Evolutionary conservation across 805 yeast species (phyloP), one percentile per base, ranked within the genome.

Genomic region (Candida takata): DNA sequence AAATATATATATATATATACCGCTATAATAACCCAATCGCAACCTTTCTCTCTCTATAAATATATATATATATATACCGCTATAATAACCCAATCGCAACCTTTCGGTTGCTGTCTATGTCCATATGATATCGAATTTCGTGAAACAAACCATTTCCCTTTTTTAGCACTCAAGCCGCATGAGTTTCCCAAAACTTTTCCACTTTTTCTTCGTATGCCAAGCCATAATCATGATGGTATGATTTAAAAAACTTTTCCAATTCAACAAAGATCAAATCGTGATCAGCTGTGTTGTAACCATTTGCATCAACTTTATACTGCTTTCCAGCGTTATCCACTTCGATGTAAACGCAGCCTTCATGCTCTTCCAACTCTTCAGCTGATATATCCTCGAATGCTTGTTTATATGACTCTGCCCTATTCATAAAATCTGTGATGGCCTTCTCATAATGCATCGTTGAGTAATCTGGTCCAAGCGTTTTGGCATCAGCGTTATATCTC

Each of bases 391-490:
- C 65, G 41, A 64, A 64, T 2, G 59, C 64, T 29, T 51, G 45
- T 33, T 58, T 62, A 54, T 81, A 81, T 43, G 70, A 68, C 29
- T 64, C 57, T 9, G 79, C 61, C 43, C 88, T 64, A 34, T 64
- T 62, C 29, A 77, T 64, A 49, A 81, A 81, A 59, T 80, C 87
- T 4, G 58, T 44, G 13, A 79, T 68, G 4, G 86, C 77, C 6
- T 51, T 51, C 24, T 66, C 66, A 44, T 74, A 72, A 29, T 74
- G 70, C 44, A 64, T 62, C 31, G 69, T 69, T 36, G 54, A 58
- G 54, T 81, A 81, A 52, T 81, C 88, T 26, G 65, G 68, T 49
- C 78, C 79, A 35, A 60, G 63, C 1, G 86, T 70, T 54, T 81
- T 81, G 34, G 75, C 72, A 47, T 72, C 77, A 36, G 80, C 76